These are phyloP conservation scores for Colletotrichum theobromicola DNA, from an alignment of 2,329 filamentous ascomycete species.

Conservation along the genomic window DNA sequence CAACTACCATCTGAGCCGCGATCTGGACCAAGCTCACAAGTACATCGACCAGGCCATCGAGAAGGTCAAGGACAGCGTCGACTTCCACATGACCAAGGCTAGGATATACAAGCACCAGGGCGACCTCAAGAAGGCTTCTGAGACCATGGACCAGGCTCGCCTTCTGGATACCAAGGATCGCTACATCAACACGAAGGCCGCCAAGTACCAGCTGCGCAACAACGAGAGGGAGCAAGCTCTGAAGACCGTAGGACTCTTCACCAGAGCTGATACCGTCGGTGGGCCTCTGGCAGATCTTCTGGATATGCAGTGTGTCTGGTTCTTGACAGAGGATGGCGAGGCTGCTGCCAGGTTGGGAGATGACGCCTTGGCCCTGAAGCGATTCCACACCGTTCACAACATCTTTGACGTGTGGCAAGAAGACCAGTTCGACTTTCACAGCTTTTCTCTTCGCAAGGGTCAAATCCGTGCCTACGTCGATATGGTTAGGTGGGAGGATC, in stretches of 20 bases:
- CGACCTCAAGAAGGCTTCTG: constrained; percentile 78
- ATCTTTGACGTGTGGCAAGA: constrained; percentile 99
- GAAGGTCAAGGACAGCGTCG: constrained; percentile 79
- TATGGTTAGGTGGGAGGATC: constrained; percentile 96
- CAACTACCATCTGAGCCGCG: constrained; percentile 87
- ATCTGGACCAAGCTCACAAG: constrained; percentile 80
- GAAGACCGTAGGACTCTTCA: constrained; percentile 92
- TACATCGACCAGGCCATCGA: constrained; percentile 86
- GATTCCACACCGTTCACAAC: constrained; percentile 85
- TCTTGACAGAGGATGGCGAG: constrained; percentile 91
- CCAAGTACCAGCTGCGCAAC: constrained; percentile 95
- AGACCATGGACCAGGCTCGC: constrained; percentile 87
- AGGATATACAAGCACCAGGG: constrained; percentile 93
- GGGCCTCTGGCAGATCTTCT: constrained; percentile 89
- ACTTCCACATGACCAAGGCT: constrained; percentile 94
- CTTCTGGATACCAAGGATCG: constrained; percentile 87
- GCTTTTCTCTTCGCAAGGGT: constrained; percentile 94
- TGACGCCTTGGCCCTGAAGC: constrained; percentile 85
- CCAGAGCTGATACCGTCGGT: constrained; percentile 84
- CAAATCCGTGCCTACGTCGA: constrained; percentile 94
- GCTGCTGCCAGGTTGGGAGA: constrained; percentile 84
- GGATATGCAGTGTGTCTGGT: constrained; percentile 99
- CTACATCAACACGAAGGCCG: constrained; percentile 98
- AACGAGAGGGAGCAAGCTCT: constrained; percentile 87
- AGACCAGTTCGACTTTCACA: constrained; percentile 99